Evolutionary conservation across 2,329 filamentous ascomycete genomes (phyloP).

Genomic region (Tolypocladium capitatum): DNA sequence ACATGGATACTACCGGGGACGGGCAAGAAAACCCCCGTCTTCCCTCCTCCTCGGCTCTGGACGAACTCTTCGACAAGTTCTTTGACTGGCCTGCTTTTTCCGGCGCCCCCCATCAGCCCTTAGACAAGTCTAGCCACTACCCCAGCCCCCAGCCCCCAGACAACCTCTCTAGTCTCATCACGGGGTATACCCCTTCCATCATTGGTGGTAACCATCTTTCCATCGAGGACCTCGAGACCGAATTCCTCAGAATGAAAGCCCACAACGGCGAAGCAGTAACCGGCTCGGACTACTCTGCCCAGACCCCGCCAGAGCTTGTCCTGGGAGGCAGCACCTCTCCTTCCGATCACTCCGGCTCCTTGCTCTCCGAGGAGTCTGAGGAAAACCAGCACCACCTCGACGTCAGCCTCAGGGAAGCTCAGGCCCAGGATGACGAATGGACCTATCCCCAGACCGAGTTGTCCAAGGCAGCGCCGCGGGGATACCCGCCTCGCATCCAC

Average conservation of each 20-base stretch:
- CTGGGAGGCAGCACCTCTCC: slow-evolving; percentile 25
- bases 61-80: slow-evolving; percentile 21
- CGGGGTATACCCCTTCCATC: slow-evolving; percentile 18
- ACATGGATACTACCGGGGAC: slow-evolving; percentile 23
- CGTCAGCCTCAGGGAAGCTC: slow-evolving; percentile 20
- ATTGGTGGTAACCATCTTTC: slow-evolving; percentile 16
- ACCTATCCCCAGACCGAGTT: slow-evolving; percentile 23
- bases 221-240: slow-evolving; percentile 16
- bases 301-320: slow-evolving; percentile 24
- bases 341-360: slow-evolving; percentile 24
- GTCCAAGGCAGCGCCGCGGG: slow-evolving; percentile 16
- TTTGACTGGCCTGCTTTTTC: slow-evolving; percentile 25
- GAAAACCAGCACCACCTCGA: slow-evolving; percentile 16
- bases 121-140: slow-evolving; percentile 16
- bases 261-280: slow-evolving; percentile 18
- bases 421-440: slow-evolving; percentile 26
- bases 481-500: slow-evolving; percentile 19
- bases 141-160: slow-evolving; percentile 14
- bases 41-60: slow-evolving; percentile 19
- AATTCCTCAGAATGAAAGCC: slow-evolving; percentile 21
- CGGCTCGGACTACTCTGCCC: slow-evolving; percentile 22
- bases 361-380: slow-evolving; percentile 17
- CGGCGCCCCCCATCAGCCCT: slow-evolving; percentile 15
- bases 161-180: slow-evolving; percentile 20
- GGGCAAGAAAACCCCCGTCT: slow-evolving; percentile 22